Conservation (phyloP, 345 rosid genomes). For the Boechera divaricarpa region DNA sequence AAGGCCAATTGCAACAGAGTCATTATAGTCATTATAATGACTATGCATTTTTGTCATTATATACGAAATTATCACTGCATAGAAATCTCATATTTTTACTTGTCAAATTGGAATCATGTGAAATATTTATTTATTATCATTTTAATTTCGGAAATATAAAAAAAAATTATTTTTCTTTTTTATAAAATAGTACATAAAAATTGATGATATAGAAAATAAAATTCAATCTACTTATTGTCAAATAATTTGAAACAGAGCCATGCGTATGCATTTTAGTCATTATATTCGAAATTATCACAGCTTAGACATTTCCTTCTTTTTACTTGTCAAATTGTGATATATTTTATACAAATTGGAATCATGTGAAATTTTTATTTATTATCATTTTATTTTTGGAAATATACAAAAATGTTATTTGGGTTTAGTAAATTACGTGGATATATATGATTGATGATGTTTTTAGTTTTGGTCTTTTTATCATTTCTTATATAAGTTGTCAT, state of each 20-base stretch:
- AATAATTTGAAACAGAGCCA: neutral
- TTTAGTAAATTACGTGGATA: neutral
- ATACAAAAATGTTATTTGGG: neutral
- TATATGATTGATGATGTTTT: neutral
- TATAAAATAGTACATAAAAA: no score
- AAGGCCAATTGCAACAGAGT: conserved; percentile 23
- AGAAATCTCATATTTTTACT: neutral
- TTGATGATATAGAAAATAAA: no score
- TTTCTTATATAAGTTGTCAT: neutral
- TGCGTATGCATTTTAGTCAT: neutral
- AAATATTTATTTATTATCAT: neutral
- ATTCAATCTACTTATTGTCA: no score
- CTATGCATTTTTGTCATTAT: neutral
- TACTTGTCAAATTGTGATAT: neutral
- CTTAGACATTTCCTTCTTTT: neutral
- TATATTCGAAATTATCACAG: neutral
- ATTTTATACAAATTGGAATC: neutral
- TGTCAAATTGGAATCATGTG: neutral
- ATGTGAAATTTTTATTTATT: neutral
- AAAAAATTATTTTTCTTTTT: no score
- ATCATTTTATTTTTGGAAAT: neutral
- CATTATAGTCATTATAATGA: neutral
- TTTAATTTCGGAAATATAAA: no score
- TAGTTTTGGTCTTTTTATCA: no score
- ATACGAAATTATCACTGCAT: neutral